Percentiles rank a stretch among this genome's conserved stretches.
Conservation (phyloP, 371 early-diverging fungal species). For the Syncephalastrum sp. region DNA sequence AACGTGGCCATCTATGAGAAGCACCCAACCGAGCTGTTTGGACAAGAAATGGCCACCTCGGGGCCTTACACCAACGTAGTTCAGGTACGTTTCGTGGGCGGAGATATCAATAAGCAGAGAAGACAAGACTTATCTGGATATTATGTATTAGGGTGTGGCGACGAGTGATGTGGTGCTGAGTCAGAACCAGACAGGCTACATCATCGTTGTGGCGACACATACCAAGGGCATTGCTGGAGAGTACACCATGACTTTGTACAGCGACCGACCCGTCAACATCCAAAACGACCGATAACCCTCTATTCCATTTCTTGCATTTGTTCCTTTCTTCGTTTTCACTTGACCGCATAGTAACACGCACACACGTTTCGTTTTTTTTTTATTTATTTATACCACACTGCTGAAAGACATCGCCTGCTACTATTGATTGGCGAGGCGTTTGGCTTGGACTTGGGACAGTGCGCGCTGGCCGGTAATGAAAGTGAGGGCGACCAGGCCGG, state of each 20-base stretch:
- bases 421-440: slow-evolving; percentile 1
- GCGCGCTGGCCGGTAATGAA: slow-evolving; percentile 63
- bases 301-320: background rate
- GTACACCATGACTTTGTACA: slow-evolving; percentile 55
- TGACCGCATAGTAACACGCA: background rate
- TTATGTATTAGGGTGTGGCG: slow-evolving; percentile 38
- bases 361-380: background rate
- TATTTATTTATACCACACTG: background rate
- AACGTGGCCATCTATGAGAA: slow-evolving; percentile 71
- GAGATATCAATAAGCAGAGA: background rate
- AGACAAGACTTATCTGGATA: background rate
- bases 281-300: slow-evolving; percentile 28
- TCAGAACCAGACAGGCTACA: slow-evolving; percentile 54
- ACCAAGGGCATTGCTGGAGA: slow-evolving; percentile 54
- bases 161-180: slow-evolving; percentile 49
- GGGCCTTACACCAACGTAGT: slow-evolving; percentile 74
- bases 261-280: slow-evolving; percentile 61
- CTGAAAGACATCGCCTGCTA: background rate
- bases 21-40: slow-evolving; percentile 56
- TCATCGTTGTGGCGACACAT: slow-evolving; percentile 63
- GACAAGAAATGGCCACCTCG: slow-evolving; percentile 65
- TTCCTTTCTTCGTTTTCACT: background rate
- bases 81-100: slow-evolving; percentile 43
- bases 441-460: slow-evolving; percentile 41
- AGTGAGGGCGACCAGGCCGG: slow-evolving; percentile 50